Evolutionary conservation across 2,329 filamentous ascomycete genomes (phyloP).

Genomic region (Pseudovirgaria hyperparasitica): DNA sequence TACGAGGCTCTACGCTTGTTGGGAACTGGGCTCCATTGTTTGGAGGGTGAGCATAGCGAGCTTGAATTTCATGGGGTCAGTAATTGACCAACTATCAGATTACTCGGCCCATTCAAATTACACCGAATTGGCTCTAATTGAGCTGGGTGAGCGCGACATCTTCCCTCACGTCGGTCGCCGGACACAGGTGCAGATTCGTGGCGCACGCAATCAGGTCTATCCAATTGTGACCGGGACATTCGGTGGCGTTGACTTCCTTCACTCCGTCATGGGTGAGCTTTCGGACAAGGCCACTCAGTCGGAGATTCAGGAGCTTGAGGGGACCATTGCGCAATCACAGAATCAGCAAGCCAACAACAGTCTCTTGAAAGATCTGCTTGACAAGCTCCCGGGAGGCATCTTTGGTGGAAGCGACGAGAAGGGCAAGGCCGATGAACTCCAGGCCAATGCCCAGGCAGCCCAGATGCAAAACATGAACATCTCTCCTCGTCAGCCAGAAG

Average conservation of each 20-base stretch:
- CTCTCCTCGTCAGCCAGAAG: constrained; percentile 69
- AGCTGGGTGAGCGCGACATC: constrained; percentile 66
- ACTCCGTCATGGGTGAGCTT: constrained; percentile 69
- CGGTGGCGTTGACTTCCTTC: constrained; percentile 86
- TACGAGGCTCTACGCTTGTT: constrained; percentile 78
- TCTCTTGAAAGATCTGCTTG: constrained; percentile 64
- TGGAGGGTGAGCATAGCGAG: constrained; percentile 47
- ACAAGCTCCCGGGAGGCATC: constrained; percentile 69
- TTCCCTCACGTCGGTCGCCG: constrained; percentile 78
- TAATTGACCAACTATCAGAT: constrained; percentile 35
- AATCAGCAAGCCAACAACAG: constrained; percentile 56
- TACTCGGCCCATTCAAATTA: constrained; percentile 94
- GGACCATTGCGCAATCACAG: constrained; percentile 54
- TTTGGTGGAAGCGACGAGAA: constrained; percentile 66
- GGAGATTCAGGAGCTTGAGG: constrained; percentile 78
- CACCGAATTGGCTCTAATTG: constrained; percentile 73
- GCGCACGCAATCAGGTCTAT: constrained; percentile 55
- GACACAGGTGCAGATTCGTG: constrained; percentile 58
- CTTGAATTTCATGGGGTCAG: constrained; percentile 2
- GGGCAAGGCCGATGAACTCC: constrained; percentile 64
- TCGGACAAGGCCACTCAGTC: constrained; percentile 85
- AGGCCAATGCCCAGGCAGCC: constrained; percentile 59
- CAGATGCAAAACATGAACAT: constrained; percentile 65
- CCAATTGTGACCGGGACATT: constrained; percentile 86
- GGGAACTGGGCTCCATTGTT: constrained; percentile 78